These are phyloP conservation scores for Lyophyllum atratum DNA, from an alignment of 768 basidiomycete genomes.

Conservation along the genomic window DNA sequence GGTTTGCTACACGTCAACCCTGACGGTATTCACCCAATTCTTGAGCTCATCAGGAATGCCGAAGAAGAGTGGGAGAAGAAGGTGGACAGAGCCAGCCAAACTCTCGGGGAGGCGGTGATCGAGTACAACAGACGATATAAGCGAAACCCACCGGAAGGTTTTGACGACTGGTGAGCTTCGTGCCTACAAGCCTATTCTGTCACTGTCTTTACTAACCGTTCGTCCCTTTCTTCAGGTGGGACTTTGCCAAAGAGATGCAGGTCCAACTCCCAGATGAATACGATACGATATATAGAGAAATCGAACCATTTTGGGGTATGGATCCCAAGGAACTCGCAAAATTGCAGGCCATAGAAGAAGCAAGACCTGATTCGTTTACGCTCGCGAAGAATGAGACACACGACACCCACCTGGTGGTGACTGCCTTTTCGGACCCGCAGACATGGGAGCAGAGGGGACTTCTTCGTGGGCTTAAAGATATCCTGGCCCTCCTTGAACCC, in stretches of 20 bases:
- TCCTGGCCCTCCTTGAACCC: slow-evolving; percentile 34
- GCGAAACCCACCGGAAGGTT: slow-evolving; percentile 71
- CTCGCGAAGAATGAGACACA: slow-evolving; percentile 36
- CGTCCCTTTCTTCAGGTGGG: slow-evolving; percentile 36
- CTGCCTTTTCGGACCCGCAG: slow-evolving; percentile 24
- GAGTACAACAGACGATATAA: slow-evolving; percentile 71
- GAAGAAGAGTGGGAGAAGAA: slow-evolving; percentile 56
- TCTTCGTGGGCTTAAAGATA: slow-evolving; percentile 23
- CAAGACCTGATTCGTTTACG: slow-evolving; percentile 41
- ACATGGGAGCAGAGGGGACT: slow-evolving; percentile 21
- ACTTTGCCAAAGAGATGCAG: slow-evolving; percentile 63
- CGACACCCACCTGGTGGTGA: slow-evolving; percentile 19
- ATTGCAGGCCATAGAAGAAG: slow-evolving; percentile 38
- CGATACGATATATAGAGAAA: slow-evolving; percentile 68
- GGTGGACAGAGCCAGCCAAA: slow-evolving; percentile 64
- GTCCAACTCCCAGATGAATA: slow-evolving; percentile 89
- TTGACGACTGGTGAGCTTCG: slow-evolving; percentile 69
- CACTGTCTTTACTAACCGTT: too few relatives aligned
- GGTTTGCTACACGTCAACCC: slow-evolving; percentile 29
- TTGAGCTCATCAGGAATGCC: slow-evolving; percentile 65
- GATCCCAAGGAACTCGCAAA: slow-evolving; percentile 40
- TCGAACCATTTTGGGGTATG: slow-evolving; percentile 84
- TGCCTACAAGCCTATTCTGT: neutral
- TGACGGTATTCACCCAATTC: slow-evolving; percentile 58
- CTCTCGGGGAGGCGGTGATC: slow-evolving; percentile 61